Percentiles rank a stretch among this genome's conserved stretches.
These are phyloP conservation scores for Xylariaceae sp. DNA, from an alignment of 2,329 filamentous ascomycete species.

Conservation along the genomic window DNA sequence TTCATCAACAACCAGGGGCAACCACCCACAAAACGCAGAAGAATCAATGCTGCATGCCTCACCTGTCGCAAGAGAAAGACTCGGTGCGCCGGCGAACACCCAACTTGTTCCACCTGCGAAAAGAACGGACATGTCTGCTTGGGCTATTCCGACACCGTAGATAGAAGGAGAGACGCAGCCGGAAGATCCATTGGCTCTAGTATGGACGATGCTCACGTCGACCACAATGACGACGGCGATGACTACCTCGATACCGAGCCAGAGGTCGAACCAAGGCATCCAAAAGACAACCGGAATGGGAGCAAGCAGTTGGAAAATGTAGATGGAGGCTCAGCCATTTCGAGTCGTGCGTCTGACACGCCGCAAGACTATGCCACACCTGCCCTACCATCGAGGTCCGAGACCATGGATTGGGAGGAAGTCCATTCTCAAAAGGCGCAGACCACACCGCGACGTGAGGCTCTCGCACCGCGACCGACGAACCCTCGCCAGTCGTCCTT, in stretches of 20 bases:
- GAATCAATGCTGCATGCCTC: slow-evolving; percentile 79
- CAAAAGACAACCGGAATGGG: slow-evolving; percentile 26
- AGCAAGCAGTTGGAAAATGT: slow-evolving; percentile 35
- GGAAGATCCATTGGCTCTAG: slow-evolving; percentile 16
- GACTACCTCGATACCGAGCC: slow-evolving; percentile 43
- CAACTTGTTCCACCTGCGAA: slow-evolving; percentile 73
- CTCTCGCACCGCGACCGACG: slow-evolving; percentile 30
- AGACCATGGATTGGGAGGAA: slow-evolving; percentile 41
- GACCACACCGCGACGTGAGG: slow-evolving; percentile 36
- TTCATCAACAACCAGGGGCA: slow-evolving; percentile 85
- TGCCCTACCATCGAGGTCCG: slow-evolving; percentile 38
- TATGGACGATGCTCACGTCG: slow-evolving; percentile 35
- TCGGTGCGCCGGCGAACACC: slow-evolving; percentile 75
- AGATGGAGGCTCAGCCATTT: slow-evolving; percentile 32
- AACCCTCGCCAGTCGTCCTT: slow-evolving; percentile 46
- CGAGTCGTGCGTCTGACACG: slow-evolving; percentile 34
- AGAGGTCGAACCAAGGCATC: slow-evolving; percentile 38
- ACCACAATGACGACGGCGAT: slow-evolving; percentile 47
- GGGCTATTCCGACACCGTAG: slow-evolving; percentile 65
- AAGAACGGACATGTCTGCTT: slow-evolving; percentile 73
- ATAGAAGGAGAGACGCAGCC: slow-evolving; percentile 49
- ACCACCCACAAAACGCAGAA: slow-evolving; percentile 77
- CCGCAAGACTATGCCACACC: slow-evolving; percentile 31
- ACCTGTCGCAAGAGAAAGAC: slow-evolving; percentile 80
- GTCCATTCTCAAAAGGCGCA: slow-evolving; percentile 32